phyloP scores from a whole-genome alignment of 2,329 filamentous ascomycete species.

The Pseudofabraea citricarpa region DNA sequence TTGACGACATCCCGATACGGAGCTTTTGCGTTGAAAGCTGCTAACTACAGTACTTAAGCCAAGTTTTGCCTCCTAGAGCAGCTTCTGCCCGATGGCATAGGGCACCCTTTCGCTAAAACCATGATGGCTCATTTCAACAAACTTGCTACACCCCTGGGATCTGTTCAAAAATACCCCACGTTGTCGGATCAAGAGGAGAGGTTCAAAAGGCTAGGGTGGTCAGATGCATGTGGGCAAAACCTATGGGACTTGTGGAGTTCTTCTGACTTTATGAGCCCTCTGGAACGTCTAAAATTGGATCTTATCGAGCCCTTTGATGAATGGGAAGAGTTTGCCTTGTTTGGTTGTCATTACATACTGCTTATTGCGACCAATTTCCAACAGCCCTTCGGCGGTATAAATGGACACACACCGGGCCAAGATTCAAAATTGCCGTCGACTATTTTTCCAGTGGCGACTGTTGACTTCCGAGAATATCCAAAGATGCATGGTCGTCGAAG shows the following conservation, averaged over 20 bases:
- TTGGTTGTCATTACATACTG: constrained; percentile 79
- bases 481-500: constrained; percentile 45
- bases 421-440: background rate
- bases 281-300: constrained; percentile 60
- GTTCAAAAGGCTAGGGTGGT: constrained; percentile 68
- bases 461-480: constrained; percentile 32
- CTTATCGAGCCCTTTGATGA: constrained; percentile 83
- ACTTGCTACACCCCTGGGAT: constrained; percentile 71
- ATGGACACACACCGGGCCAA: background rate
- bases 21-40: too few relatives aligned
- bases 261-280: constrained; percentile 54
- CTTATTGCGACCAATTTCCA: constrained; percentile 48
- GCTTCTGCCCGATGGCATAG: constrained; percentile 69
- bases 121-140: constrained; percentile 85
- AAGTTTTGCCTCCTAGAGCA: constrained; percentile 87
- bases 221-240: constrained; percentile 54
- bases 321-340: constrained; percentile 90
- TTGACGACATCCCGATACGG: background rate
- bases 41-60: too few relatives aligned
- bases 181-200: constrained; percentile 61
- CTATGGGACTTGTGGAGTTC: constrained; percentile 83
- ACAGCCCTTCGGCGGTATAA: background rate
- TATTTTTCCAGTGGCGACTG: constrained; percentile 1
- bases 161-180: constrained; percentile 65
- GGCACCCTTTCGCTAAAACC: constrained; percentile 79